Evolutionary conservation across 306 rosid species (phyloP), one percentile per base, ranked within the genome.

Genomic region (Cucumis melo): DNA sequence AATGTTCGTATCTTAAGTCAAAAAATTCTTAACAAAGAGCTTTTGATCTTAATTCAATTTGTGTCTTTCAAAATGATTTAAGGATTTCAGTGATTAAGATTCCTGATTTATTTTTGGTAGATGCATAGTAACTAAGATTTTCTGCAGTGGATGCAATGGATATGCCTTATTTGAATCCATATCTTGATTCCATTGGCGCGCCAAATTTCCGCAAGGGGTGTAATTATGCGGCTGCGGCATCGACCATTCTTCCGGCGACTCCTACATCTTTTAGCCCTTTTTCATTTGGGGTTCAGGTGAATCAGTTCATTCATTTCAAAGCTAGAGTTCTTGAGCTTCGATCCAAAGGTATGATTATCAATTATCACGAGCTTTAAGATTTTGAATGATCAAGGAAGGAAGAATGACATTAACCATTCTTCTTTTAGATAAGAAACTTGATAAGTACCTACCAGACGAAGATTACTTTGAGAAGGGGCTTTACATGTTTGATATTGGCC

Each of bases 401-500:
- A 12, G 5, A 46, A 46, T 4, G 12, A 54, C 42, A 62, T n/a
- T 20, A 34, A 23, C 36, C 21, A 39, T 1, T 32, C 39, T 27
- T 38, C 27, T 0, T 44, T 21, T 74, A 82, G 93, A 84, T 27
- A 83, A 68, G 83, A 87, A 75, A 77, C 74, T 77, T 58, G 66
- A 73, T 6, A 91, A 71, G 87, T 93, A 84, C 34, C 85, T 91
- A 19, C 98, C 98, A 0, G 23, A 62, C 19, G 86, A 88, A 75
- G 87, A 88, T 79, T 76, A 55, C 70, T 93, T 93, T 10, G 71
- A 41, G 20, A 85, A 86, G 73, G 98, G 91, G n/a, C 83, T 93
- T 46, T 93, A 93, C 85, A 90, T 90, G 98, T 88, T 93, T 79
- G 98, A 91, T 77, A 84, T 91, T 61, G 98, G 98, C 56, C 98